A percentile compares a stretch with the other conserved stretches of the same genome.
Evolutionary conservation across 2,329 filamentous ascomycete species (phyloP).

Genomic region (Apiospora sp.): DNA sequence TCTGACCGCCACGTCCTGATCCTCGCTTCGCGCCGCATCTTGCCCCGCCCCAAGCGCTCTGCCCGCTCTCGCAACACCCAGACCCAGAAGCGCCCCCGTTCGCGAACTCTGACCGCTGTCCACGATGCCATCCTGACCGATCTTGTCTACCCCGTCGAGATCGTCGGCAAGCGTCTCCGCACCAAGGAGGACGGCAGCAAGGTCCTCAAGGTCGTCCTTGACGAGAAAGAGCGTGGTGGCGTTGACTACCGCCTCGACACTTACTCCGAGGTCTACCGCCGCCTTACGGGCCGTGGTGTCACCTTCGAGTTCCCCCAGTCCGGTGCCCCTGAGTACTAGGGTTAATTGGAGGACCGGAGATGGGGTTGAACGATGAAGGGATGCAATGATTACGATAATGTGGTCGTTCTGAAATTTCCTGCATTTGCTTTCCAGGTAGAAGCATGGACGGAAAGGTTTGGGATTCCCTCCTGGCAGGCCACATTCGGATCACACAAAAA

Average conservation of each 20-base stretch:
- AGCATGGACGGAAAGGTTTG: slow-evolving; percentile 37
- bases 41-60: slow-evolving; percentile 98
- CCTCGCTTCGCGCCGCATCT: slow-evolving; percentile 97
- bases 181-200: slow-evolving; percentile 99
- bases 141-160: slow-evolving; percentile 99
- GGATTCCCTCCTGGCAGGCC: slow-evolving; percentile 35
- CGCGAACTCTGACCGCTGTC: slow-evolving; percentile 96
- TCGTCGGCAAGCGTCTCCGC: slow-evolving; percentile 97
- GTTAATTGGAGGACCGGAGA: slow-evolving; percentile 42
- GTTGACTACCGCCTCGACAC: slow-evolving; percentile 99
- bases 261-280: slow-evolving; percentile 99
- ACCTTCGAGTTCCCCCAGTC: slow-evolving; percentile 98
- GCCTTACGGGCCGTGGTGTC: slow-evolving; percentile 94
- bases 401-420: slow-evolving; percentile 22
- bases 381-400: slow-evolving; percentile 22
- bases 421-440: slow-evolving; percentile 35
- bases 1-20: slow-evolving; percentile 99
- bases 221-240: slow-evolving; percentile 99
- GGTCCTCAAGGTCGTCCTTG: slow-evolving; percentile 97
- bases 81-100: slow-evolving; percentile 98
- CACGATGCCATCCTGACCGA: slow-evolving; percentile 98
- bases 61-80: slow-evolving; percentile 94
- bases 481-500: slow-evolving; percentile 37
- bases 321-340: slow-evolving; percentile 81
- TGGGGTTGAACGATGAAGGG: slow-evolving; percentile 19